phyloP scores from a whole-genome alignment of 2,329 filamentous ascomycete genomes.

The Sporothrix luriei region DNA sequence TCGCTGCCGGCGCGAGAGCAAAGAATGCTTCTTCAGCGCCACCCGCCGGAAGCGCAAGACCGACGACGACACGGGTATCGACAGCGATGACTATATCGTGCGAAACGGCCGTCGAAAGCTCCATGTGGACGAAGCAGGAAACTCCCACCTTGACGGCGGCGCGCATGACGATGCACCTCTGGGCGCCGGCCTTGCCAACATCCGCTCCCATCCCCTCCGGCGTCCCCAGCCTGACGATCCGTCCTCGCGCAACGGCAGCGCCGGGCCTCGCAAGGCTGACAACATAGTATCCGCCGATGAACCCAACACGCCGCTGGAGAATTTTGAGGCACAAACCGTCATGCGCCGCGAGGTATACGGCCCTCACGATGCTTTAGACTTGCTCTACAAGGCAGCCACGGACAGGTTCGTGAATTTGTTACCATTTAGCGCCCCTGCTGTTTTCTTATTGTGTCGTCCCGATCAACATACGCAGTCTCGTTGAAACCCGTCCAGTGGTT shows the following conservation, averaged over 20 bases:
- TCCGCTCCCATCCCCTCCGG: constrained; percentile 66
- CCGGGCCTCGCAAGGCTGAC: constrained; percentile 40
- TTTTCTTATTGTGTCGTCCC: too few species aligned
- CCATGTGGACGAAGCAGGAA: constrained; percentile 49
- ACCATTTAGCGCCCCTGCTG: background rate
- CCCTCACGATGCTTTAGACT: constrained; percentile 86
- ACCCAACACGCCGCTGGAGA: constrained; percentile 64
- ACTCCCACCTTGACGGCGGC: constrained; percentile 46
- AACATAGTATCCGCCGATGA: constrained; percentile 51
- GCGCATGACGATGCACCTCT: constrained; percentile 60
- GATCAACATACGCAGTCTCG: background rate
- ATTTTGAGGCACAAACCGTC: constrained; percentile 64
- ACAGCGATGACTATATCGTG: constrained; percentile 67
- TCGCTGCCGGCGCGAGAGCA: constrained; percentile 89
- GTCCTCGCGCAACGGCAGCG: constrained; percentile 43
- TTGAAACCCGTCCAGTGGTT: too few species aligned
- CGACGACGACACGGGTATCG: constrained; percentile 54
- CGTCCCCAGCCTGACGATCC: constrained; percentile 51
- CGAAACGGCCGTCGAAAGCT: constrained; percentile 73
- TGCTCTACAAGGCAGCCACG: constrained; percentile 84
- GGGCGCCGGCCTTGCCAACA: constrained; percentile 67
- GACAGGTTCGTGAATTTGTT: constrained; percentile 48
- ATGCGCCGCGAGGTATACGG: constrained; percentile 79
- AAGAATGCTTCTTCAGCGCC: constrained; percentile 95
- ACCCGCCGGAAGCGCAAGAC: constrained; percentile 89